A percentile compares a stretch with the other conserved stretches of the same genome.
Evolutionary conservation across 345 rosid species (phyloP).

Genomic region (Eucalyptus dawsonii): DNA sequence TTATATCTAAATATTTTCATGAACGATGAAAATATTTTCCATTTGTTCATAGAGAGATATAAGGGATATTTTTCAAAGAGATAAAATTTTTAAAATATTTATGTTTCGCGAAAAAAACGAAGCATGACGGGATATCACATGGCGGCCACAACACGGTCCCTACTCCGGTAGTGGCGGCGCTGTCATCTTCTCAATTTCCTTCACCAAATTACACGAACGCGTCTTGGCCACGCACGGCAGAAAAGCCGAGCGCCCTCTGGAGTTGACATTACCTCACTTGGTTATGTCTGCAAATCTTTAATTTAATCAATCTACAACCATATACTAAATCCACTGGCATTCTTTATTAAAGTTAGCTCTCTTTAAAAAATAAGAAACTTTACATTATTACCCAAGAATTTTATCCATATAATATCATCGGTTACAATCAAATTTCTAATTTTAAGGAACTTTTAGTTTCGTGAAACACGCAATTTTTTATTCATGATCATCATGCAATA

Average conservation of each 20-base stretch:
- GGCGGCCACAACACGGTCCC: too few species aligned
- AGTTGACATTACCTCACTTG: neutral
- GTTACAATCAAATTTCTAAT: too few species aligned
- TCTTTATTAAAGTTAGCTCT: neutral
- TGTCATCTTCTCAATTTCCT: neutral
- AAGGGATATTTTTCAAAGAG: too few species aligned
- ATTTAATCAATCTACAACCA: neutral
- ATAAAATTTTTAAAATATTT: too few species aligned
- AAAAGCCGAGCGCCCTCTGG: neutral
- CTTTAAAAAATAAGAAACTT: too few species aligned
- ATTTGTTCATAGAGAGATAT: accelerated
- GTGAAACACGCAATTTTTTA: accelerated
- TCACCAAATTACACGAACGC: neutral
- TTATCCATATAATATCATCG: too few species aligned
- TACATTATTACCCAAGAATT: too few species aligned
- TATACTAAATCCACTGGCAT: neutral
- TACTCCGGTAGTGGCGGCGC: neutral
- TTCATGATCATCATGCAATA: too few species aligned
- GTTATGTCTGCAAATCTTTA: accelerated
- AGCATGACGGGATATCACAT: too few species aligned
- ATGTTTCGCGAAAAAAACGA: accelerated
- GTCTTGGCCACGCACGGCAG: neutral
- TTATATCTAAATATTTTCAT: too few species aligned
- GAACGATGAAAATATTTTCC: accelerated
- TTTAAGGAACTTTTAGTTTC: too few species aligned